phyloP scores from a whole-genome alignment of 352 stramenopile genomes.

The Globisporangium solare region DNA sequence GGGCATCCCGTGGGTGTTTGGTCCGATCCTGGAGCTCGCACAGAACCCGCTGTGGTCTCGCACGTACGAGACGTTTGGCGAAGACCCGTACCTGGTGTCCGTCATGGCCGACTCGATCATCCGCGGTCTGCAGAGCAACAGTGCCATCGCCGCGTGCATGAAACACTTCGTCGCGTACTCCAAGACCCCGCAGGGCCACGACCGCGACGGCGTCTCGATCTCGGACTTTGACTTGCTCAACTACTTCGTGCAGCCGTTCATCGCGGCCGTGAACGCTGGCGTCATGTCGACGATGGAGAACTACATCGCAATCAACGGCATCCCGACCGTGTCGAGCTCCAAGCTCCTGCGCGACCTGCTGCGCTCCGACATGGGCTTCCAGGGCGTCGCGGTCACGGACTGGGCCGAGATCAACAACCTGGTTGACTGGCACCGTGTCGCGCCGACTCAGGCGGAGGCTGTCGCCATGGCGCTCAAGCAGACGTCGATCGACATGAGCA shows the following conservation, averaged over 20 bases:
- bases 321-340: slow-evolving; percentile 87
- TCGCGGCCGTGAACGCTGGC: slow-evolving; percentile 47
- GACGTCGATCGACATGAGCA: slow-evolving; percentile 49
- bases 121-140: slow-evolving; percentile 73
- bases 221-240: slow-evolving; percentile 81
- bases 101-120: slow-evolving; percentile 78
- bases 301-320: slow-evolving; percentile 91
- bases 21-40: neutral
- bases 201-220: slow-evolving; percentile 70
- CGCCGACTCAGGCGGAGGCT: slow-evolving; percentile 16
- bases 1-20: neutral
- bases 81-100: slow-evolving; percentile 84
- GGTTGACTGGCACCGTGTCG: slow-evolving; percentile 52
- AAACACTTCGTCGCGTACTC: slow-evolving; percentile 91
- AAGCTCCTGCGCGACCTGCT: slow-evolving; percentile 77
- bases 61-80: slow-evolving; percentile 93
- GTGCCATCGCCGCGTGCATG: slow-evolving; percentile 40
- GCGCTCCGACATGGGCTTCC: slow-evolving; percentile 80
- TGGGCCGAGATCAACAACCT: slow-evolving; percentile 92
- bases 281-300: slow-evolving; percentile 91
- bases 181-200: slow-evolving; percentile 75
- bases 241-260: slow-evolving; percentile 80
- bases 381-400: slow-evolving; percentile 85
- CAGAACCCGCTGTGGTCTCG: slow-evolving; percentile 15
- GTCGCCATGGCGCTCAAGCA: neutral